phyloP scores from a whole-genome alignment of 345 rosid genomes.

The Acer campestre region DNA sequence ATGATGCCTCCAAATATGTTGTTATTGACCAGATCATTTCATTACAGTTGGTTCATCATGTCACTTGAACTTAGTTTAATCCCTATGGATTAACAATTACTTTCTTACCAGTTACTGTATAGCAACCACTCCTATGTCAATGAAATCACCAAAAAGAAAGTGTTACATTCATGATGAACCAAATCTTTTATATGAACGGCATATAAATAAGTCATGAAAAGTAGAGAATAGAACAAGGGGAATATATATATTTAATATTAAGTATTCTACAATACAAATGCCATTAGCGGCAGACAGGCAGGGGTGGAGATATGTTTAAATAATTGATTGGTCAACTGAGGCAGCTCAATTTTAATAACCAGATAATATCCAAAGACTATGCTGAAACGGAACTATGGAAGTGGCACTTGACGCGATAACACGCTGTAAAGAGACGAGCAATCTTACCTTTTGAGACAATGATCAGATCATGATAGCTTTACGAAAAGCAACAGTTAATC shows the following conservation, averaged over 20 bases:
- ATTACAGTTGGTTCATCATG: not conserved
- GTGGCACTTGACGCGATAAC: not conserved
- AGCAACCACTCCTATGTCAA: not conserved
- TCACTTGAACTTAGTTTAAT: not conserved
- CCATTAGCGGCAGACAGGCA: not conserved
- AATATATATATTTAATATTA: not conserved
- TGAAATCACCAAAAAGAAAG: slow-evolving; percentile 4
- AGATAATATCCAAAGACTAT: not conserved
- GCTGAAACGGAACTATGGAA: not conserved
- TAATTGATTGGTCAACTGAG: not conserved
- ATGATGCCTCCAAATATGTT: not conserved
- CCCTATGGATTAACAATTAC: not conserved
- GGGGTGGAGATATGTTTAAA: not conserved
- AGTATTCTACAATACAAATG: not conserved
- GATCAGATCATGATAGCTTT: not conserved
- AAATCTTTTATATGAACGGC: not conserved
- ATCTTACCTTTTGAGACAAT: not conserved
- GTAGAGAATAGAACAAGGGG: not conserved
- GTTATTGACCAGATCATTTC: not conserved
- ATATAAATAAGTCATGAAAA: not conserved
- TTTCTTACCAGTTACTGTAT: no score
- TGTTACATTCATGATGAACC: not conserved
- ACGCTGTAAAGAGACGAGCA: slow-evolving; percentile 10
- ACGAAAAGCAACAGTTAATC: not conserved
- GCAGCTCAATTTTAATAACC: not conserved